Evolutionary conservation across 192 early-diverging fungal genomes (phyloP), one percentile per base, ranked within the genome.

Genomic region (Helicostylum pulchrum): DNA sequence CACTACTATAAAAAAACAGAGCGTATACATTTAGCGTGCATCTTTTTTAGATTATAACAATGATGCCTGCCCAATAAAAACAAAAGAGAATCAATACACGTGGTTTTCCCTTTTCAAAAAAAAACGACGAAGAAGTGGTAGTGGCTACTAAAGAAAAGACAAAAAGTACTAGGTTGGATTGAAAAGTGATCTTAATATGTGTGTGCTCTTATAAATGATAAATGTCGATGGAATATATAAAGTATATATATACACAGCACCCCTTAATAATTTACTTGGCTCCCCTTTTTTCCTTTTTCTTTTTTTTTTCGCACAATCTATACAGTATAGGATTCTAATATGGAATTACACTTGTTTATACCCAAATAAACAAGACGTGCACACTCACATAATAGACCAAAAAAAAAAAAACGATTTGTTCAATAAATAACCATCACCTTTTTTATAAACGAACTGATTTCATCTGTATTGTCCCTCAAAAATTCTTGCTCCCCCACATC

Each of bases 151-250:
- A 32, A 39, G 34, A 19, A 34, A 17, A 34, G 31, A 31, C 26
- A 54, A 54, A 54, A 54, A 54, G 21, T 31, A 6, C 14, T 21
- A 53, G 32, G 53, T 55, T 31, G 53, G 31, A 55, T 55, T 55
- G 53, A 17, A 55, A 55, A 55, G 53, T 30, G 30, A 31, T 26
- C 53, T 26, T 32, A 55, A 32, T 31, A 55, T 55, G 53, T 55
- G 53, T 17, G 53, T 12, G n/a, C 31, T 34, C 31, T 32, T 39
- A 26, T 26, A 26, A 26, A 26, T 26, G 26, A 26, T 26, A 26
- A 26, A 26, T 26, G 26, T 26, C 26, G 26, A 26, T 26, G 2
- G 2, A 26, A 26, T 26, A 26, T 26, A 26, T 26, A 26, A 26
- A 26, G 2, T 26, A 26, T 26, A 26, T 26, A 26, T 26, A 26